phyloP scores from a whole-genome alignment of 257 asterid species.

The Gentiana macrophylla region DNA sequence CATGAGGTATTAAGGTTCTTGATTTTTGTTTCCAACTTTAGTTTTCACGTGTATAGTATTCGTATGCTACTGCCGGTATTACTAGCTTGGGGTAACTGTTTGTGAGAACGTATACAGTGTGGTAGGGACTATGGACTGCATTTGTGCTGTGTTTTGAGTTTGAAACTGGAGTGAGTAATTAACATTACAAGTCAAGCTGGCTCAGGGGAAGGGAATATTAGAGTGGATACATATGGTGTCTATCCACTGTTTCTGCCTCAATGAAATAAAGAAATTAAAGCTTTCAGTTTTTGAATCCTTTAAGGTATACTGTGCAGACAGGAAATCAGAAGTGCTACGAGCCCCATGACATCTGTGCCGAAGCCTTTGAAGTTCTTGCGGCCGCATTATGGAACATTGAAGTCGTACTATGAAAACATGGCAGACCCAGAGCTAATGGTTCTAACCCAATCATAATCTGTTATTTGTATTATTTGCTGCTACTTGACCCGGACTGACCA shows the following conservation, averaged over 20 bases:
- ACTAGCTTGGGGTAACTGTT: too few relatives aligned
- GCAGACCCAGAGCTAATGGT: constrained; percentile 70
- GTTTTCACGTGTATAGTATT: too few relatives aligned
- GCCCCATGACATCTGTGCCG: constrained; percentile 98
- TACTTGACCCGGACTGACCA: neutral
- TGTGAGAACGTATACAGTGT: too few relatives aligned
- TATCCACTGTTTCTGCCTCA: too few relatives aligned
- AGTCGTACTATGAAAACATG: constrained; percentile 56
- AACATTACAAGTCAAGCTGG: too few relatives aligned
- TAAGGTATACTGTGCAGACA: constrained; percentile 34
- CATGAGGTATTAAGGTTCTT: constrained; percentile 48
- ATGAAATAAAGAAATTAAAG: neutral
- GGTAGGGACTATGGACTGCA: too few relatives aligned
- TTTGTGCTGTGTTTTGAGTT: too few relatives aligned
- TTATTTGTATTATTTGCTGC: neutral
- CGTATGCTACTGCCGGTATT: too few relatives aligned
- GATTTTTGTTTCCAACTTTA: too few relatives aligned
- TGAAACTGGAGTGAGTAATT: too few relatives aligned
- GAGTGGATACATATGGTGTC: too few relatives aligned
- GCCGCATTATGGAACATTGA: constrained; percentile 88
- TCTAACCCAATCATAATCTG: neutral
- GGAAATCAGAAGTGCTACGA: constrained; percentile 88
- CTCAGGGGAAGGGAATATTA: too few relatives aligned
- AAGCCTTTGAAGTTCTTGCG: constrained; percentile 93
- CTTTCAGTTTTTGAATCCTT: neutral